Evolutionary conservation across 169 alveolate species (phyloP), one percentile per base, ranked within the genome.

Genomic region (Cryptosporidium ubiquitum): DNA sequence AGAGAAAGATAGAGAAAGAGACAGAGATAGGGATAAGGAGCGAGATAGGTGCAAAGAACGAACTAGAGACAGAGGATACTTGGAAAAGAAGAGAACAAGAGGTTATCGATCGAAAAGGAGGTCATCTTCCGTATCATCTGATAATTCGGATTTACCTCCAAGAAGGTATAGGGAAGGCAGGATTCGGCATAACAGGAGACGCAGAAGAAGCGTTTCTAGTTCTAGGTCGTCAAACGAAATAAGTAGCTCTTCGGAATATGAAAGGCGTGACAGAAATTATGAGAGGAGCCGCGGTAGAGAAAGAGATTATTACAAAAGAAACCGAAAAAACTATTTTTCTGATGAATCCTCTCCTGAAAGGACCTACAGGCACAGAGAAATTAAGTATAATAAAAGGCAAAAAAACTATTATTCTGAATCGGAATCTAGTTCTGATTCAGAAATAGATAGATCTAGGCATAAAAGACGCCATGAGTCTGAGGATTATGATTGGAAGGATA

Each of bases 261-360:
- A 61, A 23, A 39, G 47, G 18, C 85, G 85, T 31, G 85, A 73
- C 29, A 23, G 84, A 20, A 42, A 29, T 44, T 52, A 55, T 14
- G 69, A 73, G 14, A 49, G 70, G 7, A 58, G 85, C 18, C 85
- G 85, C 29, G 85, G 49, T 4, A 73, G 55, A n/a, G 75, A 79
- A 2, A 68, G 75, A 16, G 89, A 79, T 29, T n/a, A 42, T 26
- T 49, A 79, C 51, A 58, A 47, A 18, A 58, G 89, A 61, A 37
- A 69, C 26, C 66, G 89, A 33, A 60, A 64, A 26, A 58, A 49
- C 52, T 42, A 79, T 29, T 79, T 79, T 20, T 26, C 69, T 18
- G 89, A 79, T 44, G 89, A 79, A 6, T 79, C 89, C 6, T 79
- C 89, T 60, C 79, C 89, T 47, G 89, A 79, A 23, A 39, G 89